Evolutionary conservation across 495 filamentous ascomycete genomes (phyloP), one percentile per base, ranked within the genome.

Genomic region (Xylaria flabelliformis): DNA sequence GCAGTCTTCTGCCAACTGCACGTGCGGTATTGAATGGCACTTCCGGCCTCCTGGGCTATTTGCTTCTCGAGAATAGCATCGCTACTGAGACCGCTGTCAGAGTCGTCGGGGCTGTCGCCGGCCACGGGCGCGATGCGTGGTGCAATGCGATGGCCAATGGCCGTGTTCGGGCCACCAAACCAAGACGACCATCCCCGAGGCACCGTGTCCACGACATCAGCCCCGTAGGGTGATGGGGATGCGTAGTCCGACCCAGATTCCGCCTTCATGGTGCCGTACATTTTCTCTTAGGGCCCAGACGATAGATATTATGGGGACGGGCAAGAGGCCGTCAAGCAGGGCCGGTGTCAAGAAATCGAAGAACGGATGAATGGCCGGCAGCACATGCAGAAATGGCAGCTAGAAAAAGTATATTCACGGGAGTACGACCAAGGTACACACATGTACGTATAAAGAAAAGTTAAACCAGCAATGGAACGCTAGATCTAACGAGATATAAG

Each of bases 1-100:
- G 93, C 93, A 64, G 93, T 97, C 92, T 97, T 97, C 77, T 90
- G 91, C 94, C 94, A 97, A 74, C 90, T 94, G 83, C 94, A 97
- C 46, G 93, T 97, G 34, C 93, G 86, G 77, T 97, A 97, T 81
- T 95, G 90, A 83, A 97, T 95, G 21, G 90, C 88, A 81, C 91
- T 90, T 48, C 86, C 88, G n/a, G 90, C 87, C 78, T 97, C 94
- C 74, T 92, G 74, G 63, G 91, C 92, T 70, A 93, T 87, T 82
- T 97, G 94, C 82, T 91, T 90, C 55, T 88, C 89, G 19, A 96
- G 78, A 36, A 85, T 84, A 32, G 78, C 82, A 51, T 80, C 73
- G 73, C 86, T 82, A 62, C 78, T 83, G 46, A 81, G 74, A 39
- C 84, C 82, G 41, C 74, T 81, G 48, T 82, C 80, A 3, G 81